These are phyloP conservation scores for Carex cristatella DNA, from an alignment of 176 grass and related monocot species.

Conservation along the genomic window DNA sequence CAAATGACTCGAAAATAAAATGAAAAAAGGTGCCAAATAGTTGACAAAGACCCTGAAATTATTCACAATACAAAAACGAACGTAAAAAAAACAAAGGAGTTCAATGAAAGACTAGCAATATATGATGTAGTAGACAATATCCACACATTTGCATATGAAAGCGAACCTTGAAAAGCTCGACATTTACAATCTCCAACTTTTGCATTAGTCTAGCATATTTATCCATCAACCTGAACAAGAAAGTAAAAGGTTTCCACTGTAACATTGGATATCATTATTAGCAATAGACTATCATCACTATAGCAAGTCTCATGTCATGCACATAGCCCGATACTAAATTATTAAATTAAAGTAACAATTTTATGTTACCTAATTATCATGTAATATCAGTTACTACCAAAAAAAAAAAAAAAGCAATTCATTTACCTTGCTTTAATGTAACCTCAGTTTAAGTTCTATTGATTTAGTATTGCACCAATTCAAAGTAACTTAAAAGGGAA, in stretches of 20 bases:
- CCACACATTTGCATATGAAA: constrained; percentile 12
- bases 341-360: background rate
- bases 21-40: constrained; percentile 96
- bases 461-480: background rate
- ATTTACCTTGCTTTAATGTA: background rate
- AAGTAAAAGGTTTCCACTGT: background rate
- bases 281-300: constrained; percentile 3
- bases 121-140: constrained; percentile 7
- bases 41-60: constrained; percentile 74
- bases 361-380: background rate
- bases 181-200: constrained; percentile 87
- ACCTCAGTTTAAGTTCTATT: background rate
- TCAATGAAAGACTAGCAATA: background rate
- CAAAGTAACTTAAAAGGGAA: background rate
- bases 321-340: background rate
- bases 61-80: constrained; percentile 29
- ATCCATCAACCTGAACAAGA: constrained; percentile 86
- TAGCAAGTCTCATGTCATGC: background rate
- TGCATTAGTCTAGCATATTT: constrained; percentile 99
- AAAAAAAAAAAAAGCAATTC: background rate
- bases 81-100: constrained; percentile 17
- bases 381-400: background rate
- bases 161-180: constrained; percentile 94
- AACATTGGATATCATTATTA: background rate
- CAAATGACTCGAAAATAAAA: constrained; percentile 87